Evolutionary conservation across 129 eudicot genomes (phyloP).

Genomic region (Tanacetum coccineum): DNA sequence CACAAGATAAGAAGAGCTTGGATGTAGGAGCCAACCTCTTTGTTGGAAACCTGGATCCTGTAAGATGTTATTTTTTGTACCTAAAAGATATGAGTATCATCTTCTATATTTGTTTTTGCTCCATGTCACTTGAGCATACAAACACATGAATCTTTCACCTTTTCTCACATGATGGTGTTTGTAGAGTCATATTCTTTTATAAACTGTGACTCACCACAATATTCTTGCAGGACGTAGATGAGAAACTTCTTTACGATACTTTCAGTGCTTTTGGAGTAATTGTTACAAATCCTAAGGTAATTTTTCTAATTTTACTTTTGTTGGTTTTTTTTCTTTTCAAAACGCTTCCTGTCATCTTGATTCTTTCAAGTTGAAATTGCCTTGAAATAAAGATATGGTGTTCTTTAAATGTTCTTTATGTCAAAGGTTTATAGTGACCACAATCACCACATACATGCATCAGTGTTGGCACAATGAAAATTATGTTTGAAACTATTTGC

Average conservation of each 20-base stretch:
- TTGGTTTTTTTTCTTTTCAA: neutral
- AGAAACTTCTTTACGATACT: conserved; percentile 92
- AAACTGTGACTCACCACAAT: neutral
- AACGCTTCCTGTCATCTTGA: neutral
- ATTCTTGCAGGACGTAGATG: conserved; percentile 89
- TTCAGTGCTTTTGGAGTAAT: conserved; percentile 99
- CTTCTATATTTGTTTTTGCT: neutral
- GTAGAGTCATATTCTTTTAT: neutral
- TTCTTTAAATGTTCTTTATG: neutral
- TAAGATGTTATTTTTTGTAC: conserved; percentile 30
- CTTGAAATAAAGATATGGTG: neutral
- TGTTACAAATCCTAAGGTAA: conserved; percentile 92
- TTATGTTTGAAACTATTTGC: neutral
- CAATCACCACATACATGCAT: neutral
- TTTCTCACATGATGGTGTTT: conserved; percentile 1
- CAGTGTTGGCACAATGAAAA: neutral
- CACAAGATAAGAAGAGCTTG: conserved; percentile 99
- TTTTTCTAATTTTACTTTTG: conserved; percentile 4
- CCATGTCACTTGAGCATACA: too few relatives aligned
- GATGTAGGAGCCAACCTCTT: conserved; percentile 99
- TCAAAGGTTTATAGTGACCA: neutral
- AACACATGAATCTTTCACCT: neutral
- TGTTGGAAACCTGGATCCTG: conserved; percentile 97
- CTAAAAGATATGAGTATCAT: neutral
- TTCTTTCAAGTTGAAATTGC: neutral